These are phyloP conservation scores for Phytophthora citrophthora DNA, from an alignment of 352 stramenopile genomes.

Conservation along the genomic window DNA sequence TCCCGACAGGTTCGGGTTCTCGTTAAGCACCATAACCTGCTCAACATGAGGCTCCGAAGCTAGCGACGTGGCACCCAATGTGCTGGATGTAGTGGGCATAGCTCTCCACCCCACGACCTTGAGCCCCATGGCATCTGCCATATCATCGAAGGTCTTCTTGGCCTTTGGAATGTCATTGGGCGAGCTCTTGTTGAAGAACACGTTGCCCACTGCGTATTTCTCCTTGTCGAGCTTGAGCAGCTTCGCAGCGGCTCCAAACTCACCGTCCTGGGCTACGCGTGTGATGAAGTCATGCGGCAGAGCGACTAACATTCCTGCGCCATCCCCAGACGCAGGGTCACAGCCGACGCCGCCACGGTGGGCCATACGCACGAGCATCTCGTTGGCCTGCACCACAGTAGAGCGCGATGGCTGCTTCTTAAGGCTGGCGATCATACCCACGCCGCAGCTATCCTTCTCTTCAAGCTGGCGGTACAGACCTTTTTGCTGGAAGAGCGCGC, in stretches of 20 bases:
- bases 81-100: slow-evolving; percentile 93
- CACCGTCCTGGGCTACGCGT: slow-evolving; percentile 74
- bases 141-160: slow-evolving; percentile 86
- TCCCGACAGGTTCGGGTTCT: slow-evolving; percentile 57
- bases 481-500: slow-evolving; percentile 61
- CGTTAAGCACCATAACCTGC: slow-evolving; percentile 94
- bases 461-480: slow-evolving; percentile 60
- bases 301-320: slow-evolving; percentile 93
- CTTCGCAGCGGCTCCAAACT: slow-evolving; percentile 62
- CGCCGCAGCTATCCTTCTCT: slow-evolving; percentile 90
- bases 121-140: slow-evolving; percentile 90
- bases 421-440: slow-evolving; percentile 96
- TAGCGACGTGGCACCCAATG: slow-evolving; percentile 93
- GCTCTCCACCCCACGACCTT: slow-evolving; percentile 92
- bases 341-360: slow-evolving; percentile 95
- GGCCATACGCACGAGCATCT: slow-evolving; percentile 98
- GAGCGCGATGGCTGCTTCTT: slow-evolving; percentile 92
- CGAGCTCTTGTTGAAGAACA: slow-evolving; percentile 84
- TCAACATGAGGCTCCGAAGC: slow-evolving; percentile 95
- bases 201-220: slow-evolving; percentile 95
- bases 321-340: slow-evolving; percentile 94
- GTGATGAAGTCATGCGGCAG: slow-evolving; percentile 96
- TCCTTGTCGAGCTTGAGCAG: slow-evolving; percentile 51
- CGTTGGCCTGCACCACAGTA: slow-evolving; percentile 94
- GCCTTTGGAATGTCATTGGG: slow-evolving; percentile 82